These are phyloP conservation scores for Murraya paniculata DNA, from an alignment of 345 rosid genomes.

Conservation along the genomic window DNA sequence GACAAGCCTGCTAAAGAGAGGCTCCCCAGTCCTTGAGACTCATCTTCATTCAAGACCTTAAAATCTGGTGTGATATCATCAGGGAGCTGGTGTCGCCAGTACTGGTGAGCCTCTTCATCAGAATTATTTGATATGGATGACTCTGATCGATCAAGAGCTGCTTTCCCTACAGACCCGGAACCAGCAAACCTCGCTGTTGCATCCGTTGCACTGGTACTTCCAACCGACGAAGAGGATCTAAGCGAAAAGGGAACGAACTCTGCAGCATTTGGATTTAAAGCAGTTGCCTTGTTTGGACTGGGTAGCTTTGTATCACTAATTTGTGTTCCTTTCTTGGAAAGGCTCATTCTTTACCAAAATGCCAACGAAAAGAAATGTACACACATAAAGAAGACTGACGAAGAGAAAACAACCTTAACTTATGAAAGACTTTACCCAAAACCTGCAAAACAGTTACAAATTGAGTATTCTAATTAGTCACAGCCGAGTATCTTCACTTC, in stretches of 20 bases:
- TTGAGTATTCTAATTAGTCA: not conserved
- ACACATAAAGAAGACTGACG: slow-evolving; percentile 18
- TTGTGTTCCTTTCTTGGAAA: slow-evolving; percentile 71
- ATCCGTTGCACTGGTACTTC: slow-evolving; percentile 45
- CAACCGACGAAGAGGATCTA: slow-evolving; percentile 53
- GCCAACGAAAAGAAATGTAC: slow-evolving; percentile 25
- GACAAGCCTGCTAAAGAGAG: slow-evolving; percentile 78
- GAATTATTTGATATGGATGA: slow-evolving; percentile 75
- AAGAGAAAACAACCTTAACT: slow-evolving; percentile 12
- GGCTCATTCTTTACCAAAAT: slow-evolving; percentile 69
- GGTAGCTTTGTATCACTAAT: slow-evolving; percentile 54
- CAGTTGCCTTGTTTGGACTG: slow-evolving; percentile 52
- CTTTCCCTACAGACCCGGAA: slow-evolving; percentile 57
- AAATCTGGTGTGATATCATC: slow-evolving; percentile 97
- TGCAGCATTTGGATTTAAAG: slow-evolving; percentile 93
- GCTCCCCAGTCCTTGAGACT: slow-evolving; percentile 55
- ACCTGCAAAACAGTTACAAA: slow-evolving; percentile 47
- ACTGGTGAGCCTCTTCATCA: slow-evolving; percentile 91
- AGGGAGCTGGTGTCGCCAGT: slow-evolving; percentile 92
- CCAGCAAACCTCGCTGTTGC: slow-evolving; percentile 42
- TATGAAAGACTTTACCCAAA: slow-evolving; percentile 43
- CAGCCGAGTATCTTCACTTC: not conserved
- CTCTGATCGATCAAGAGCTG: slow-evolving; percentile 66
- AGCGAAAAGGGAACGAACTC: slow-evolving; percentile 87
- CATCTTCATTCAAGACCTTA: slow-evolving; percentile 73